Conservation (phyloP, 371 early-diverging fungal genomes). For the Circinella minor region DNA sequence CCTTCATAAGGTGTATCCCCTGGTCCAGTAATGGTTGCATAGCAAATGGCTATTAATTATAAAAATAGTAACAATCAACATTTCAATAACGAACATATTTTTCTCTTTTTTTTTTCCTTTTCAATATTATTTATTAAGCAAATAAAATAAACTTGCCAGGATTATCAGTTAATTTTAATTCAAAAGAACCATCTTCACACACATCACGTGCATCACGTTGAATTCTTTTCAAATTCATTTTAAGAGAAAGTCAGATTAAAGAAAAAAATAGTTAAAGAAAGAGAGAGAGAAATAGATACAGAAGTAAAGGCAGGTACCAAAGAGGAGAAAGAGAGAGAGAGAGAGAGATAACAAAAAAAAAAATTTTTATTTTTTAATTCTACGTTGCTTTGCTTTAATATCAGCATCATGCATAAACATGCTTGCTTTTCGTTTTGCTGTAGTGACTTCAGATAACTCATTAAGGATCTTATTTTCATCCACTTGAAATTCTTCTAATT, state of each 20-base stretch:
- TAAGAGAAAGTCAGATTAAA: no score
- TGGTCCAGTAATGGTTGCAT: background rate
- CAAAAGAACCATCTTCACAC: slow-evolving; percentile 3
- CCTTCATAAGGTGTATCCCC: background rate
- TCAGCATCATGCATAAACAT: slow-evolving; percentile 56
- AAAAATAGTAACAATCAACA: background rate
- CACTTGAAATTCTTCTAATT: slow-evolving; percentile 78
- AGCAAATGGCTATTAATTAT: background rate
- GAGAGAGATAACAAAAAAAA: background rate
- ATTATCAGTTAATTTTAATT: slow-evolving; percentile 1
- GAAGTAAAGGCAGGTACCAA: background rate
- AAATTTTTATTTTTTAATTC: background rate
- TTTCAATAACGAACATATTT: no score
- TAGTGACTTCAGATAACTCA: slow-evolving; percentile 78
- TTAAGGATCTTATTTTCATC: slow-evolving; percentile 83
- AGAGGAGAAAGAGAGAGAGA: background rate
- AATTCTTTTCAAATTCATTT: background rate
- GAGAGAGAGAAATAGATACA: background rate
- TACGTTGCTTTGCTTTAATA: background rate
- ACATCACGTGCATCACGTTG: background rate
- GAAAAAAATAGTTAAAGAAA: no score
- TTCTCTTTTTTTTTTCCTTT: no score
- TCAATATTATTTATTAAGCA: background rate
- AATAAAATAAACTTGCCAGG: slow-evolving; percentile 5
- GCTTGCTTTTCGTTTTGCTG: slow-evolving; percentile 89